These are phyloP conservation scores for Colletotrichum sp. DNA, from an alignment of 2,329 filamentous ascomycete genomes.

Conservation along the genomic window DNA sequence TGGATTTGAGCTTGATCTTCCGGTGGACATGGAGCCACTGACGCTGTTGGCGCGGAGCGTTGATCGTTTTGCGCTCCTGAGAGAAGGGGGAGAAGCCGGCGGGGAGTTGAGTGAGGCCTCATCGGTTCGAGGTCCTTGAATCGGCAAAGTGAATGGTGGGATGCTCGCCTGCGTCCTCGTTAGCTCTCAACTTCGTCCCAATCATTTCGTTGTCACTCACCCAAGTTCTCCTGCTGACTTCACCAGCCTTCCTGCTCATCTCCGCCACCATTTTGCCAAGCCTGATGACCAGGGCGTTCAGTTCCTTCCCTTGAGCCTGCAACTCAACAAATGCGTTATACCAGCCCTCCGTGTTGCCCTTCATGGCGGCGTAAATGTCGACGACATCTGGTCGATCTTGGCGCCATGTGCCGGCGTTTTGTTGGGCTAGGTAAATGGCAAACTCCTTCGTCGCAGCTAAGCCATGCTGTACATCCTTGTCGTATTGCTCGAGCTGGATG, in stretches of 20 bases:
- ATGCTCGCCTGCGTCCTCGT: slow-evolving; percentile 17
- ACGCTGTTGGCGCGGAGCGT: slow-evolving; percentile 18
- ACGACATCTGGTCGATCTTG: slow-evolving; percentile 66
- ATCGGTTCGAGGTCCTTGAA: slow-evolving; percentile 21
- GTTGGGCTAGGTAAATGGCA: slow-evolving; percentile 72
- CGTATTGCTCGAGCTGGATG: slow-evolving; percentile 74
- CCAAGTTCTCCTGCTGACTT: slow-evolving; percentile 79
- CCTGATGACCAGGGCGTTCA: slow-evolving; percentile 73
- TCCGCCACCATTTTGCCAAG: slow-evolving; percentile 80
- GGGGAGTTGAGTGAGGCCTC: slow-evolving; percentile 23
- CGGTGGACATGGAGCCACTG: slow-evolving; percentile 15
- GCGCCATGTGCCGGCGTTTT: slow-evolving; percentile 66
- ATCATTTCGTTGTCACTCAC: slow-evolving; percentile 51
- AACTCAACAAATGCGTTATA: slow-evolving; percentile 78
- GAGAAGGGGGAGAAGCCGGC: slow-evolving; percentile 27
- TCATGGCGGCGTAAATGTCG: slow-evolving; percentile 87
- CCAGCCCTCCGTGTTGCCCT: slow-evolving; percentile 92
- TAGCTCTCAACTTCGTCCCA: background rate
- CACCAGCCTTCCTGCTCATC: slow-evolving; percentile 84
- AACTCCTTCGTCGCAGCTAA: slow-evolving; percentile 78
- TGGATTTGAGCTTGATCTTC: slow-evolving; percentile 16
- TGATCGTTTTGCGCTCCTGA: slow-evolving; percentile 11
- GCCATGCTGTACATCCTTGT: slow-evolving; percentile 81
- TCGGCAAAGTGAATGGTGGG: slow-evolving; percentile 23
- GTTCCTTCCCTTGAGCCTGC: slow-evolving; percentile 71